These are phyloP conservation scores for Cercophora sp. DNA, from an alignment of 495 filamentous ascomycete species.

Conservation along the genomic window DNA sequence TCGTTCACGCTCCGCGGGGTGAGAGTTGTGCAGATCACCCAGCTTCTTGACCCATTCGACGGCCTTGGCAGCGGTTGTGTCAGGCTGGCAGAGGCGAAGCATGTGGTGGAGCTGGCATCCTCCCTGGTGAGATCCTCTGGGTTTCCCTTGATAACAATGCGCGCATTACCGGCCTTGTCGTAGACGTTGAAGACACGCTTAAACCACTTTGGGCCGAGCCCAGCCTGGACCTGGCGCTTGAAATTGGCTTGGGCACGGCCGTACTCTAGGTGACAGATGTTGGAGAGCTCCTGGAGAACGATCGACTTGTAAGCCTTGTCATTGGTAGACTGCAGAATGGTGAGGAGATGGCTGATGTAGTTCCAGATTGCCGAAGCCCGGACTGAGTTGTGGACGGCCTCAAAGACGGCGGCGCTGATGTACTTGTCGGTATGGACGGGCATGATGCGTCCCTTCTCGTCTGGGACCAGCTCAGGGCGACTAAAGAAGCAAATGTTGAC, in stretches of 20 bases:
- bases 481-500: slow-evolving; percentile 30
- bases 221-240: background rate
- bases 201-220: slow-evolving; percentile 19
- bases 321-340: slow-evolving; percentile 10
- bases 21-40: slow-evolving; percentile 14
- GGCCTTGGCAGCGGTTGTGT: slow-evolving; percentile 18
- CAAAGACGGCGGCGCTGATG: slow-evolving; percentile 31
- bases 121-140: slow-evolving; percentile 20
- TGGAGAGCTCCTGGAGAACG: slow-evolving; percentile 11
- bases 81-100: slow-evolving; percentile 30
- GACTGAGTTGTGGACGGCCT: slow-evolving; percentile 31
- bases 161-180: slow-evolving; percentile 27
- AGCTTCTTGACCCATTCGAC: slow-evolving; percentile 26
- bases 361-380: slow-evolving; percentile 30
- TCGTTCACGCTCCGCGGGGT: slow-evolving; percentile 14
- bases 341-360: slow-evolving; percentile 32
- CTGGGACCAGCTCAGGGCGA: background rate
- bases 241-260: background rate
- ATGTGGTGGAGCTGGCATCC: slow-evolving; percentile 29
- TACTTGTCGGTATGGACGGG: slow-evolving; percentile 24
- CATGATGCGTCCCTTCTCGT: slow-evolving; percentile 5
- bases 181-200: slow-evolving; percentile 25
- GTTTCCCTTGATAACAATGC: slow-evolving; percentile 29
- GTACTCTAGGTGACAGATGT: background rate
- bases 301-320: slow-evolving; percentile 24